Evolutionary conservation across 768 basidiomycete genomes (phyloP).

Genomic region (Auricularia cornea): DNA sequence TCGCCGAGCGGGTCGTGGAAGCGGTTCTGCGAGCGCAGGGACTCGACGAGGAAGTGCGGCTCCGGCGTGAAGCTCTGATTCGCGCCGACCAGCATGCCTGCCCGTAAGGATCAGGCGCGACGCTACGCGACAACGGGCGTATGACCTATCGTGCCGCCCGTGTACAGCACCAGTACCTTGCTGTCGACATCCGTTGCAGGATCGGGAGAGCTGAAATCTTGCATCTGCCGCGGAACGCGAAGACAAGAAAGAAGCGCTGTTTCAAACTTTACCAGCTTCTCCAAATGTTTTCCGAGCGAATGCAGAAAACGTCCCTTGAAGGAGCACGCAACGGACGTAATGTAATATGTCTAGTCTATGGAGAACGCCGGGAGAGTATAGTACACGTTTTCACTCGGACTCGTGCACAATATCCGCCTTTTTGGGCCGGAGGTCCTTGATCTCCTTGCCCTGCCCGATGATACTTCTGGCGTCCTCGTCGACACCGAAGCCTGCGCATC

Average conservation of each 20-base stretch:
- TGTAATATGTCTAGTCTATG: no score
- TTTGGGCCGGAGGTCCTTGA: conserved; percentile 55
- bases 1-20: conserved; percentile 89
- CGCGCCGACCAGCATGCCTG: conserved; percentile 64
- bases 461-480: conserved; percentile 80
- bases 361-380: not conserved
- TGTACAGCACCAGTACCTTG: not conserved
- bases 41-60: conserved; percentile 80
- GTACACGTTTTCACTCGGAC: conserved; percentile 10
- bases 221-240: no score
- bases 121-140: not conserved
- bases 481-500: conserved; percentile 51
- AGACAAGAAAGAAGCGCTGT: no score
- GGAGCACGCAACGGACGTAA: no score
- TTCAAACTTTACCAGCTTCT: no score
- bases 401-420: conserved; percentile 95
- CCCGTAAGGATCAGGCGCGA: not conserved
- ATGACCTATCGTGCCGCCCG: not conserved
- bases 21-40: conserved; percentile 69
- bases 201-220: not conserved
- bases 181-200: not conserved
- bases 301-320: no score
- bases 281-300: no score
- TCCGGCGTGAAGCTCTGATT: conserved; percentile 76
- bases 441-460: conserved; percentile 74